Base-by-base conservation (phyloP, 176 grass and related monocot genomes). In the Juncus effusus region DNA sequence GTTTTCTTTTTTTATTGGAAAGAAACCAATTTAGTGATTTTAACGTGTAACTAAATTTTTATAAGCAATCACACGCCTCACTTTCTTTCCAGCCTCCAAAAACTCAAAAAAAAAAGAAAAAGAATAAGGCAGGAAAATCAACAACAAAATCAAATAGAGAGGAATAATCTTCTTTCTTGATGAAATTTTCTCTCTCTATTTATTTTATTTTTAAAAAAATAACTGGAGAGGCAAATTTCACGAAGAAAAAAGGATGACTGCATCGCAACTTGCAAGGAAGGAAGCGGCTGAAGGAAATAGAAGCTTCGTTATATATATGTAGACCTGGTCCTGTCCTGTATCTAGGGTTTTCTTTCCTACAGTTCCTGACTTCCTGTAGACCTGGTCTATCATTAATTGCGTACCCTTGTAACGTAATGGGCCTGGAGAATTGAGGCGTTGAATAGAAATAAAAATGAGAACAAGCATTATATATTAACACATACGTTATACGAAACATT, bases 21-120 rank as follows among this genome's bases (percentile, higher is more conserved):
- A 75, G 57, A 75, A 62, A 51, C 49, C 58, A 75, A 54, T 10
- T 64, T 62, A 36, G 50, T 56, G 59, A 16, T 75, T 60, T 13
- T 16, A 47, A 28, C 59, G 60, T 28, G 72, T 75, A 41, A 16
- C 58, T 19, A 28, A n/a, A 5, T 61, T 36, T 19, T 2, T 14
- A 72, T 19, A 62, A 36, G 38, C 54, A 64, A 69, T 60, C 74
- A 67, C 62, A 77, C 54, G 74, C 52, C 42, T 77, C 63, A 38
- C 63, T 77, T 53, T 67, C 74, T 69, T 77, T 77, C 74, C 74
- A 57, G 12, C 56, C 11, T 39, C 8, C 40, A 50, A 41, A 36
- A 42, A 59, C 14, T 12, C 3, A 59, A 9, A 6, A 1, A 47
- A 47, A 42, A 12, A 14, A 7, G 14, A 45, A 66, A 2, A 66